A percentile compares a stretch with the other conserved stretches of the same genome.
Conservation (phyloP, 169 alveolate genomes). For the Theileria equi region DNA sequence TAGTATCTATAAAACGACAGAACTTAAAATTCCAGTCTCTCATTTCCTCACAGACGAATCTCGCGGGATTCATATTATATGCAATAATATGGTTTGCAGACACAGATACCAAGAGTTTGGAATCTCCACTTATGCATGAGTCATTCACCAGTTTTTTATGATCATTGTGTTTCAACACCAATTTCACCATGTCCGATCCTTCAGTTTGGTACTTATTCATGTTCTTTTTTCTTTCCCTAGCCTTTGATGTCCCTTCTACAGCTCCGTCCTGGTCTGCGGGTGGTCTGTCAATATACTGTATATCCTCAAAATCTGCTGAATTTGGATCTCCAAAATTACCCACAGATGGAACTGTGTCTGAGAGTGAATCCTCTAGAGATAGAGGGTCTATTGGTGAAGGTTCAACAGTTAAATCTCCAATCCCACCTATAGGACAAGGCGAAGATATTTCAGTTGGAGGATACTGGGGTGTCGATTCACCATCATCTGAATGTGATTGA, state of each 20-base stretch:
- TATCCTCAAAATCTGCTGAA: too few relatives aligned
- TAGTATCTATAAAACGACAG: conserved; percentile 32
- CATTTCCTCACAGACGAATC: conserved; percentile 1
- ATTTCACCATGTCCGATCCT: conserved; percentile 4
- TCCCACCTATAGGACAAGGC: too few relatives aligned
- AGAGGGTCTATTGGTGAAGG: too few relatives aligned
- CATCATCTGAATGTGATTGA: too few relatives aligned
- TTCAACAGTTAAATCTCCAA: too few relatives aligned
- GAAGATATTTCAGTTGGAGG: background rate
- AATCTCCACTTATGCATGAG: conserved; percentile 34
- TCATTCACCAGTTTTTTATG: conserved; percentile 45
- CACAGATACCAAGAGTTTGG: conserved; percentile 23
- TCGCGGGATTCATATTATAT: conserved; percentile 6
- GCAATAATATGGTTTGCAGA: conserved; percentile 20
- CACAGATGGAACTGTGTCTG: too few relatives aligned
- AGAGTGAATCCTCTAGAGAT: too few relatives aligned
- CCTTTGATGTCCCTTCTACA: background rate
- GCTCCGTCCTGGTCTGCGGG: background rate
- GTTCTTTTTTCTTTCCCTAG: background rate
- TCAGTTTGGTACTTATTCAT: background rate
- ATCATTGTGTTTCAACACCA: conserved; percentile 21
- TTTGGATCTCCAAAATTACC: too few relatives aligned
- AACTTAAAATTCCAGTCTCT: conserved; percentile 15
- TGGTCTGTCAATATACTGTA: too few relatives aligned
- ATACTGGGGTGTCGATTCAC: too few relatives aligned